Evolutionary conservation across 441 rosid genomes (phyloP), one percentile per base, ranked within the genome.

Genomic region (Mallotus repandus): DNA sequence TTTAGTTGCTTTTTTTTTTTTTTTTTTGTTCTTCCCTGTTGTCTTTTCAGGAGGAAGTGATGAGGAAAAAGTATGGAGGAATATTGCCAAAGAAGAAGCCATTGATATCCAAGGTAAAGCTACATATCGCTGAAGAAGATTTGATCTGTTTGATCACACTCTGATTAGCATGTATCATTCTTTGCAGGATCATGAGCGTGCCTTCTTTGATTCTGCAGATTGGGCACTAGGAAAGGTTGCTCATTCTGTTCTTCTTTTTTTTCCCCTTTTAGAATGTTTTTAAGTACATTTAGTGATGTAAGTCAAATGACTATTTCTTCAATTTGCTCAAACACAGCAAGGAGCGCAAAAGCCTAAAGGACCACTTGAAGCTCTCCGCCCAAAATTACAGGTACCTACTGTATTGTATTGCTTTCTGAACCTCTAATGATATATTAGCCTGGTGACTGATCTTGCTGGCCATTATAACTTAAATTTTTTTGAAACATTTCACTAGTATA

Each of bases 221-320:
- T 96, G 99, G 99, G 99, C 99, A 25, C 82, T 95, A 75, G 98
- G 97, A 81, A 93, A 91, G 97, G 98, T 90, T 84, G 38, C 74
- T 59, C 45, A 16, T 12, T 56, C 16, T 13, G 8, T 12, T 56
- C n/a, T 13, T 9, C 10, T 13, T 16, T 66, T 46, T 13, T 38
- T 38, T 38, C 41, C 2, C 41, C 13, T 55, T 46, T 72, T 29
- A 38, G 13, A 55, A 32, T 21, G 55, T 35, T 67, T 67, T 54
- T 18, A 18, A 7, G 11, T 45, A 45, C 12, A 45, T 45, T 3
- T 45, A 45, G 11, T 7, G 49, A 45, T 45, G 12, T 45, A 9
- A 45, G 49, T 45, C 1, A 66, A 48, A 5, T 46, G 55, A 35
- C 18, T 46, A 1, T 70, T 6, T 38, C 13, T 65, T 63, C 56